Evolutionary conservation across 805 yeast species (phyloP).

Genomic region (Saccharomyces mikatae): DNA sequence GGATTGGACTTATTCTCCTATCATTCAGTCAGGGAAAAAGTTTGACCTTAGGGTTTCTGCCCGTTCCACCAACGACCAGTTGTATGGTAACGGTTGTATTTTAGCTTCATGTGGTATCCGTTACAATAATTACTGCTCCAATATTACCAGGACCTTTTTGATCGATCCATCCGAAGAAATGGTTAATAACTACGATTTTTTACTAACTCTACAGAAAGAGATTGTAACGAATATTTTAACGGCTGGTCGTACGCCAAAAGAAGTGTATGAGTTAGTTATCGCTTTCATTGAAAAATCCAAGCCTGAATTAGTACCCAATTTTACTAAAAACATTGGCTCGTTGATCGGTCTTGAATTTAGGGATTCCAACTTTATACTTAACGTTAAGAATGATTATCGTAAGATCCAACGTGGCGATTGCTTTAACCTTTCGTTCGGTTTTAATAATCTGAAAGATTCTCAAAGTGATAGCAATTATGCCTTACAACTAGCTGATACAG

Average conservation of each 20-base stretch:
- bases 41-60: constrained; percentile 83
- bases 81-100: constrained; percentile 69
- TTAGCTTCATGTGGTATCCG: constrained; percentile 78
- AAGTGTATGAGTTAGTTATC: constrained; percentile 57
- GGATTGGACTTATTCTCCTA: constrained; percentile 93
- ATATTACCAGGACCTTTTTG: constrained; percentile 77
- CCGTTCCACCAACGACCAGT: constrained; percentile 54
- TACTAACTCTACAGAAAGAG: constrained; percentile 60
- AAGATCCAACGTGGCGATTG: constrained; percentile 63
- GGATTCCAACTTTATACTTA: constrained; percentile 67
- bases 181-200: constrained; percentile 70
- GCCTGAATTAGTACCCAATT: constrained; percentile 56
- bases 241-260: constrained; percentile 60
- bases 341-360: constrained; percentile 83
- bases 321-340: constrained; percentile 80
- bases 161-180: constrained; percentile 80
- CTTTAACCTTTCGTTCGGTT: constrained; percentile 69
- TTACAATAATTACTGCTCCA: constrained; percentile 83
- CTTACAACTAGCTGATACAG: constrained; percentile 71
- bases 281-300: constrained; percentile 50
- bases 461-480: constrained; percentile 55
- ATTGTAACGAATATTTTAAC: constrained; percentile 49
- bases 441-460: constrained; percentile 49
- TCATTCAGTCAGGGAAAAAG: constrained; percentile 79
- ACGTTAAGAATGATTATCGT: constrained; percentile 58